Conservation (phyloP, 2,329 filamentous ascomycete genomes). For the Chaetothyriales sp. region DNA sequence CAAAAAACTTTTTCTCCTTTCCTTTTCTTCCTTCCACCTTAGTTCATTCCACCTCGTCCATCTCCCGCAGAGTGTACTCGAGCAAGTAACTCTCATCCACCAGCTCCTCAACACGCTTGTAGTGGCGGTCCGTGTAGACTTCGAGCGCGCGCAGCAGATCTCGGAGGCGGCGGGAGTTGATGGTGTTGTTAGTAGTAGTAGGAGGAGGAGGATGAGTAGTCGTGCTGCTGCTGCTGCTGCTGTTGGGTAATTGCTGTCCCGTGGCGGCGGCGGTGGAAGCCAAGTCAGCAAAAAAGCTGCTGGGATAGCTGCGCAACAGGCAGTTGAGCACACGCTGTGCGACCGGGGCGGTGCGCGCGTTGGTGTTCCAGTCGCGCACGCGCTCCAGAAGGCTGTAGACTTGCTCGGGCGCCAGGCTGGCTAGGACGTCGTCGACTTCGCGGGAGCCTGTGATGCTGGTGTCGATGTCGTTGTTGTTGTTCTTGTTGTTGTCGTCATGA, state of each 20-base stretch:
- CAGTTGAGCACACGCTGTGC: slow-evolving; percentile 74
- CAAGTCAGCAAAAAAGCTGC: slow-evolving; percentile 57
- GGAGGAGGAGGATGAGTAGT: no score
- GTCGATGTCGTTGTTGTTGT: slow-evolving; percentile 18
- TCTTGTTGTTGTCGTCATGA: not conserved
- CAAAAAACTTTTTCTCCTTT: slow-evolving; percentile 24
- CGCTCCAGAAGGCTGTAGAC: slow-evolving; percentile 68
- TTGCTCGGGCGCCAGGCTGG: slow-evolving; percentile 66
- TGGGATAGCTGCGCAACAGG: slow-evolving; percentile 66
- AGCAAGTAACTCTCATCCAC: slow-evolving; percentile 89
- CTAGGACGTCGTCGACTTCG: slow-evolving; percentile 67
- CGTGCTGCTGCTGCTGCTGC: not conserved
- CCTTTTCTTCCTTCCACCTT: no score
- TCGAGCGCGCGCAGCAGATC: slow-evolving; percentile 77
- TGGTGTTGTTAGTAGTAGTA: not conserved
- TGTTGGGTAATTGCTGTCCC: no score
- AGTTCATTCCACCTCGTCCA: slow-evolving; percentile 54
- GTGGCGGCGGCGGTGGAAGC: slow-evolving; percentile 29
- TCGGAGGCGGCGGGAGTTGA: slow-evolving; percentile 39
- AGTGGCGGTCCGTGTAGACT: slow-evolving; percentile 86
- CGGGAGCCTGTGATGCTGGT: slow-evolving; percentile 31
- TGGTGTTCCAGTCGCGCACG: slow-evolving; percentile 93
- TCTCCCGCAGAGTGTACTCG: slow-evolving; percentile 83
- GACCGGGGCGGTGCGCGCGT: slow-evolving; percentile 68
- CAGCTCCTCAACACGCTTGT: slow-evolving; percentile 73